phyloP scores from a whole-genome alignment of 1,284 basidiomycete genomes.

The Ustilago trichophora region DNA sequence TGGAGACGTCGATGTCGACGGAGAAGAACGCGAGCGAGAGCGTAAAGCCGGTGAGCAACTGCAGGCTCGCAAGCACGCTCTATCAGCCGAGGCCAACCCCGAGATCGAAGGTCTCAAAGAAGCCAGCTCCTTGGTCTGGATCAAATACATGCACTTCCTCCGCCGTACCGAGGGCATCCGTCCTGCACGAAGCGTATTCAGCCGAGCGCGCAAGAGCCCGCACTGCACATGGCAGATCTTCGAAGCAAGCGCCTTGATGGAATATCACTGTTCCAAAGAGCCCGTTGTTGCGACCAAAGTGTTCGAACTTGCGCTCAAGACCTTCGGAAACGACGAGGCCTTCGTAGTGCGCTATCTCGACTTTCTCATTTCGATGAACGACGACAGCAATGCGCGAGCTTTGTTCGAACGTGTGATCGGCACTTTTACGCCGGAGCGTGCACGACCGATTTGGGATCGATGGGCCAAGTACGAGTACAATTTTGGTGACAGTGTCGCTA shows the following conservation, averaged over 20 bases:
- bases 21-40: conserved; percentile 71
- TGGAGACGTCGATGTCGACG: conserved; percentile 67
- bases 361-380: conserved; percentile 93
- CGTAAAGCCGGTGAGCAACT: conserved; percentile 70
- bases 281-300: conserved; percentile 85
- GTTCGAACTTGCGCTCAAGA: conserved; percentile 91
- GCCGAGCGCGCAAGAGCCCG: conserved; percentile 82
- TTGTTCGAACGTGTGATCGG: conserved; percentile 88
- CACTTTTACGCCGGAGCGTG: conserved; percentile 80
- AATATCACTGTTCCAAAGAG: conserved; percentile 93
- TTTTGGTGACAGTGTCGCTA: conserved; percentile 88
- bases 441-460: conserved; percentile 88
- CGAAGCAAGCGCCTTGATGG: conserved; percentile 87
- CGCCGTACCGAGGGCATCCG: conserved; percentile 84
- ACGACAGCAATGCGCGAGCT: conserved; percentile 93
- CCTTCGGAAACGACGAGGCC: conserved; percentile 77
- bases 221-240: conserved; percentile 91
- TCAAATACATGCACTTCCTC: conserved; percentile 92
- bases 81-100: conserved; percentile 62
- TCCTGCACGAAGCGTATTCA: conserved; percentile 81
- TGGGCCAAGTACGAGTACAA: conserved; percentile 96
- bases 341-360: conserved; percentile 89
- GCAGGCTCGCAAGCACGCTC: conserved; percentile 65
- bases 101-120: conserved; percentile 70
- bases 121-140: conserved; percentile 72